phyloP scores from a whole-genome alignment of 345 rosid species.

The Lepidium didymum region DNA sequence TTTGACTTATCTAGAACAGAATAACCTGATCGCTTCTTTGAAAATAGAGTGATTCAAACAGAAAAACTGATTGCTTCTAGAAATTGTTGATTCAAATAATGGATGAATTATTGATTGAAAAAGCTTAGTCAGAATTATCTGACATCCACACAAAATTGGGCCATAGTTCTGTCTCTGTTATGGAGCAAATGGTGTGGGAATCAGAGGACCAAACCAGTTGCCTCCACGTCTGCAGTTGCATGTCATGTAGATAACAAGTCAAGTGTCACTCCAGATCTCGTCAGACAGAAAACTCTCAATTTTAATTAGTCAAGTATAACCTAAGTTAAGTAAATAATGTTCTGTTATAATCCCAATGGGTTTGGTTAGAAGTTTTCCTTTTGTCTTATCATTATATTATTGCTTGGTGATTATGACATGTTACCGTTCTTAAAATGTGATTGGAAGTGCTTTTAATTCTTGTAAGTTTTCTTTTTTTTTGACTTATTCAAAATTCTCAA shows the following conservation, averaged over 20 bases:
- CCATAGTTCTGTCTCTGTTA: background rate
- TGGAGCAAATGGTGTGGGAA: background rate
- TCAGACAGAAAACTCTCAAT: background rate
- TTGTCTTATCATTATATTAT: background rate
- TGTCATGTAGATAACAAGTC: slow-evolving; percentile 5
- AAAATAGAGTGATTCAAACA: too few species aligned
- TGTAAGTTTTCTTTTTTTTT: too few species aligned
- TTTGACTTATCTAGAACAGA: too few species aligned
- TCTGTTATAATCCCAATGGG: background rate
- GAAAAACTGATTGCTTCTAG: too few species aligned
- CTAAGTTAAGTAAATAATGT: background rate
- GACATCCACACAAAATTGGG: background rate
- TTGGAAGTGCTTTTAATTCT: too few species aligned
- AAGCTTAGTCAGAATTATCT: background rate
- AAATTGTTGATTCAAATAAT: too few species aligned
- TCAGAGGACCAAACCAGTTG: background rate
- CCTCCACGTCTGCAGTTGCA: background rate
- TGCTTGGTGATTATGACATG: background rate
- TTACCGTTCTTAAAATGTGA: background rate
- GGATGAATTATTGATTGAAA: background rate
- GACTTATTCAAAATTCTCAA: background rate
- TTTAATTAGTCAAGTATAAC: background rate
- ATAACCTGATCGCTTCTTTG: too few species aligned
- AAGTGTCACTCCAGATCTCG: background rate
- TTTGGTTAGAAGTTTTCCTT: slow-evolving; percentile 11